Base-by-base conservation (phyloP, 2,329 filamentous ascomycete genomes). In the Colletotrichum higginsianum region DNA sequence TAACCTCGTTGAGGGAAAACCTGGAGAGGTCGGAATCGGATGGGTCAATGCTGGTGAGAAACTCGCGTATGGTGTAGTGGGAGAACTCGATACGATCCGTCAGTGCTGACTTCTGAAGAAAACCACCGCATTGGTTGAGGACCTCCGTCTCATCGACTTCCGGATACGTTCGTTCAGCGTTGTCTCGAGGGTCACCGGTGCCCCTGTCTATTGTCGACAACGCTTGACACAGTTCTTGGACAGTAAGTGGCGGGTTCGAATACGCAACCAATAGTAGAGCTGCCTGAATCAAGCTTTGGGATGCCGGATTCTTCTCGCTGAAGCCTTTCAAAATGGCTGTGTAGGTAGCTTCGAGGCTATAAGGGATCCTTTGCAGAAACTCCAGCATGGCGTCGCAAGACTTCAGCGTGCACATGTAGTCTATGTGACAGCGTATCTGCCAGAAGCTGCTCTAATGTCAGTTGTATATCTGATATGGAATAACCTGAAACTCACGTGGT, bases 111-210 rank as follows among this genome's bases (percentile, higher is more conserved):
- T 30, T 65, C 4, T 9, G 26, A 16, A 68, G 16, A 2, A 68
- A 57, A 2, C 57, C 16, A 6, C 66, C 53, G 12, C 66, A 64
- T 8, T 42, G 23, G 13, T 18, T 35, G 6, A 53, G 42, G 6
- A 68, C n/a, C n/a, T 68, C 66, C 1, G 44, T 38, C 46, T 65
- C 61, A 6, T 64, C 66, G 4, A 65, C 30, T 30, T 68, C 66
- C 8, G 66, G 66, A 35, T 65, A 63, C 16, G 21, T 44, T 12
- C 21, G 26, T 8, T 16, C 23, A 1, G 50, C 66, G 5, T 61
- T 16, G 18, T 58, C 44, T 40, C 38, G 18, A 11, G 60, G 13
- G 21, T 58, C 52, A 16, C 50, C 15, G 2, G 52, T 46, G 0
- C 26, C 47, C 30, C 44, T 52, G 23, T 21, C 7, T 46, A 44